Evolutionary conservation across 371 early-diverging fungal species (phyloP), one percentile per base, ranked within the genome.

Genomic region (Actinomortierella wolfii): DNA sequence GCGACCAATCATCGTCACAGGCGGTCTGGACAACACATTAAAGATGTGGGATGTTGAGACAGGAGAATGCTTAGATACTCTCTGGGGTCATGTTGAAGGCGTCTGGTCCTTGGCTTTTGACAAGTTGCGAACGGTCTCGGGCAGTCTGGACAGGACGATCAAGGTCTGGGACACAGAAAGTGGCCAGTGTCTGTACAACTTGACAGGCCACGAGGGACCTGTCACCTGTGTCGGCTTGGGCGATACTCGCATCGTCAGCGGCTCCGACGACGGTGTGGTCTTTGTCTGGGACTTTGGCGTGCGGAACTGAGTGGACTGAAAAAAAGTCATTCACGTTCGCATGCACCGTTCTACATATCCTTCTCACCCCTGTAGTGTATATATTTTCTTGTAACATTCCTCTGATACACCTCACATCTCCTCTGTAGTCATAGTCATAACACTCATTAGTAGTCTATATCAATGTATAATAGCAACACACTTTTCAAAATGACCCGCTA

Each of bases 101-200:
- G 93, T 99, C 1, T 93, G 96, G 87, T 85, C 91, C 0, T 57
- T 92, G 25, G 93, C 94, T 3, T 91, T 92, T 68, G 96, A 97
- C 75, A 89, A 91, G 44, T 83, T 97, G 54, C 86, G 97, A 8
- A 90, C 98, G 28, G 92, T 96, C 2, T 92, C 94, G 54, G 97
- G 96, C 0, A 89, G 93, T 14, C 88, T 94, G 61, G 99, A 98
- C 62, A 85, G 89, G 15, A 85, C 88, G 0, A 83, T 99, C n/a
- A 92, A 93, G 56, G 83, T 98, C 39, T 99, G 99, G 99, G 97
- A 97, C 70, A 78, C 92, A 13, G 92, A 93, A 51, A 89, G 87
- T 34, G 97, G 95, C 9, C 74, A 87, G 23, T 84, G 87, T 63
- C 79, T 94, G 65, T 87, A 92, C 61, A 90, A 93, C 0, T 76